These are phyloP conservation scores for Cladosporium sp. DNA, from an alignment of 2,329 filamentous ascomycete species.

Conservation along the genomic window DNA sequence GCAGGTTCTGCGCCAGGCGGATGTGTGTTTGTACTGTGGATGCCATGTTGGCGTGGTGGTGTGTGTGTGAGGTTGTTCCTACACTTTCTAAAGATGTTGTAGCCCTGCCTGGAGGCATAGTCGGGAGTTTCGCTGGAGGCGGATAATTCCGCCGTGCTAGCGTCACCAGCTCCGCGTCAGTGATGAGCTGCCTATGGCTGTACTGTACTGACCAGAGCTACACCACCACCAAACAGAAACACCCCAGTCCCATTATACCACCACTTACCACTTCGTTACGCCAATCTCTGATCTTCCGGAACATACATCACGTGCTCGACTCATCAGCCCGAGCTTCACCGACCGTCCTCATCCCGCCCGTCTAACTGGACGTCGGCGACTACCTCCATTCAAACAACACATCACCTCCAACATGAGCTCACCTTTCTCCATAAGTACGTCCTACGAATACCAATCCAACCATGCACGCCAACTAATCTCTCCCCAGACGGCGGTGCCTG, in stretches of 20 bases:
- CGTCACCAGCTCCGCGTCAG: not conserved
- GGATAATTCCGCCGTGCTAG: not conserved
- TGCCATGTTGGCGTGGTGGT: constrained; percentile 5
- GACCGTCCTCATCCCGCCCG: not conserved
- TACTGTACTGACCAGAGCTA: not conserved
- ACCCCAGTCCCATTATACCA: not conserved
- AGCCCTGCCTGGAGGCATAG: not conserved
- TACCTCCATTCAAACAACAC: not conserved
- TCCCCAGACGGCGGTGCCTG: constrained; percentile 80
- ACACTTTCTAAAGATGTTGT: not conserved
- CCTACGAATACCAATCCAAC: constrained; percentile 7
- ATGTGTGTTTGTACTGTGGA: constrained; percentile 33
- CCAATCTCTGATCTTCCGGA: not conserved
- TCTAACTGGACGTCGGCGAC: constrained; percentile 6
- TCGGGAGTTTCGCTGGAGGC: constrained; percentile 10
- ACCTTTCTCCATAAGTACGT: constrained; percentile 91
- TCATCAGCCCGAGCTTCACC: not conserved
- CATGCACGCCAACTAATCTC: constrained; percentile 14
- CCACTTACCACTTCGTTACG: not conserved
- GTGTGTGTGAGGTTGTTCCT: constrained; percentile 9
- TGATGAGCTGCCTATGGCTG: constrained; percentile 6
- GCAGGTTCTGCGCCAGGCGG: constrained; percentile 62
- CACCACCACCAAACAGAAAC: constrained; percentile 1
- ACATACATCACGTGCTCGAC: not conserved
- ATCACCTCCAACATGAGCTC: constrained; percentile 58